Conservation (phyloP, 306 rosid genomes). For the Hippophae rhamnoides region DNA sequence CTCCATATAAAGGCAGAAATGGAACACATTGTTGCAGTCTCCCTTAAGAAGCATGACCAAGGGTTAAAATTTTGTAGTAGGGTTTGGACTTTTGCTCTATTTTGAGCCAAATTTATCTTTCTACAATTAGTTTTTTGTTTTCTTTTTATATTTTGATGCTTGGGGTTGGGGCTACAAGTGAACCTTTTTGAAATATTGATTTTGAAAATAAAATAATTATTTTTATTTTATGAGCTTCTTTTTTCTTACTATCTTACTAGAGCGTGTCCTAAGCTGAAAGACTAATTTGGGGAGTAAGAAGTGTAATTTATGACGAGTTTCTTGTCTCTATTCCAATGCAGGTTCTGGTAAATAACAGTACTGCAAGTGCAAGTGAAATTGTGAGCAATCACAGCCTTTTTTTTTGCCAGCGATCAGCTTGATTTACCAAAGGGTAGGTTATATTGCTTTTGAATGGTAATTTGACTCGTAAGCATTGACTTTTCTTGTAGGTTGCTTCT, state of each 20-base stretch:
- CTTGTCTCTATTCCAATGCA: slow-evolving; percentile 30
- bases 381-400: slow-evolving; percentile 32
- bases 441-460: slow-evolving; percentile 17
- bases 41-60: too few relatives aligned
- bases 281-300: too few relatives aligned
- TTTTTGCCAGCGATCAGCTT: neutral
- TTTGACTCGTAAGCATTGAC: neutral
- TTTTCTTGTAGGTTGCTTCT: slow-evolving; percentile 87
- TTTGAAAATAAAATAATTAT: neutral
- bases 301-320: slow-evolving; percentile 16
- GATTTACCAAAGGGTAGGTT: slow-evolving; percentile 12
- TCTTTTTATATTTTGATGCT: too few relatives aligned
- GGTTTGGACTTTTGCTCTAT: too few relatives aligned
- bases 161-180: too few relatives aligned
- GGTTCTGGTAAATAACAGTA: slow-evolving; percentile 84
- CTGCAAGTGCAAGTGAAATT: slow-evolving; percentile 99
- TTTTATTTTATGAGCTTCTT: slow-evolving; percentile 3
- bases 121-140: too few relatives aligned
- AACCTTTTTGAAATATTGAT: neutral
- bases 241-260: neutral
- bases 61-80: too few relatives aligned
- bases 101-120: too few relatives aligned
- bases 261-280: neutral
- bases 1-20: too few relatives aligned
- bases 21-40: too few relatives aligned